A percentile compares a stretch with the other conserved stretches of the same genome.
phyloP scores from a whole-genome alignment of 495 filamentous ascomycete genomes.

The Penicillium simplicissimum region DNA sequence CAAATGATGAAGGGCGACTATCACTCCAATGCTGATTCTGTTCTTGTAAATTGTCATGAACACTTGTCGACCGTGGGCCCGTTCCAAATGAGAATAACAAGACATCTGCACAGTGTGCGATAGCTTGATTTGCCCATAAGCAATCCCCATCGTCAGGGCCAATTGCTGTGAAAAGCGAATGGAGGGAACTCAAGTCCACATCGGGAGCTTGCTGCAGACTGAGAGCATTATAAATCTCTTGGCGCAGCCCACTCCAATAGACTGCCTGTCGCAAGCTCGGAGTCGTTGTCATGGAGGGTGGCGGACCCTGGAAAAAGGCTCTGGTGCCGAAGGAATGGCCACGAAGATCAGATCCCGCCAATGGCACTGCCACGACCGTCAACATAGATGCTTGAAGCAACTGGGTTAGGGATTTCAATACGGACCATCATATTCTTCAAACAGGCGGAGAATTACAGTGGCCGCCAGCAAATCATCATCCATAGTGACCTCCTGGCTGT shows the following conservation, averaged over 20 bases:
- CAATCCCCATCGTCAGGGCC: constrained; percentile 24
- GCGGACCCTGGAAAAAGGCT: constrained; percentile 27
- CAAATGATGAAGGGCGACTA: constrained; percentile 24
- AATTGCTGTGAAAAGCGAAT: constrained; percentile 22
- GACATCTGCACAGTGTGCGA: constrained; percentile 30
- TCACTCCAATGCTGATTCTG: constrained; percentile 26
- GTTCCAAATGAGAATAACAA: constrained; percentile 27
- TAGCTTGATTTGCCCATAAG: constrained; percentile 30
- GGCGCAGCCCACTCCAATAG: constrained; percentile 31
- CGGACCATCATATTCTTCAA: constrained; percentile 62
- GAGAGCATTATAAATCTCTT: constrained; percentile 30
- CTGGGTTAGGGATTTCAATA: neutral
- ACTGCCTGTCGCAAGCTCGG: constrained; percentile 29
- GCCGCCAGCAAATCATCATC: constrained; percentile 61
- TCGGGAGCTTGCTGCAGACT: constrained; percentile 30
- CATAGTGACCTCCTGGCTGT: constrained; percentile 46
- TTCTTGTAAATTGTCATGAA: constrained; percentile 21
- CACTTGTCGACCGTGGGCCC: constrained; percentile 17
- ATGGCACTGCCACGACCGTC: constrained; percentile 23
- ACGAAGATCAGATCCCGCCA: constrained; percentile 27
- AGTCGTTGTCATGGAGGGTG: constrained; percentile 22
- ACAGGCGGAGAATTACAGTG: constrained; percentile 59
- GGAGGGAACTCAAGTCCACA: constrained; percentile 27
- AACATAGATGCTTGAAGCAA: neutral
- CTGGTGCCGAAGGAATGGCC: constrained; percentile 27